Base-by-base conservation (phyloP, 805 yeast genomes). In the Candida wancherniae region DNA sequence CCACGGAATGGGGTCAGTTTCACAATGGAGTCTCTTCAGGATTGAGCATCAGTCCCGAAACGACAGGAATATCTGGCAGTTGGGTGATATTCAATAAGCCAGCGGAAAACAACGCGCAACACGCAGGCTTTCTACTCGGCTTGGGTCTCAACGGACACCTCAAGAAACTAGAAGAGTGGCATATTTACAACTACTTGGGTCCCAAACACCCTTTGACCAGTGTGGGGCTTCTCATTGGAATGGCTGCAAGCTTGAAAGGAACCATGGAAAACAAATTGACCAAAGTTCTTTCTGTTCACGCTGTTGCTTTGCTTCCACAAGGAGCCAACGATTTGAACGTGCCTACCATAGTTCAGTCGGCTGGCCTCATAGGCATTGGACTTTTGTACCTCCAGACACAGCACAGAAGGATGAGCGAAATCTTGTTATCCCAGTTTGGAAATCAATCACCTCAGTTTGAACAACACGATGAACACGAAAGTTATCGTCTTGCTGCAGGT, bases 71-170 rank as follows among this genome's bases (percentile, higher is more conserved):
- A 6, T 71, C 76, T 6, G 95, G 97, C 1, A 78, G 94, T 45
- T 90, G 97, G 97, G 83, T 90, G 21, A 81, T 82, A 1, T 86
- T 84, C 52, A 85, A 85, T 45, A 81, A 79, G 44, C 95, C 95
- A 0, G 69, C 71, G 1, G 69, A 61, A 4, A 53, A 83, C 19
- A 77, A 75, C 44, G 73, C 95, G 0, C 88, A 84, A 39, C 96
- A 88, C 62, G 97, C 96, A 14, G 99, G 99, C 0, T 87, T 92
- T 45, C 57, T 92, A n/a, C 58, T 86, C 12, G 98, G 97, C 0
- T 63, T 92, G 15, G 99, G 99, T 0, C 61, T 92, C 18, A 85
- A 85, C 57, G 97, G 97, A 0, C 95, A 88, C 51, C 59, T 92
- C 46, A 77, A 73, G 34, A 68, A 70, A 24, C 59, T 92, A 15